A percentile compares a stretch with the other conserved stretches of the same genome.
These are phyloP conservation scores for Isatis lusitanica DNA, from an alignment of 441 rosid species.

Conservation along the genomic window DNA sequence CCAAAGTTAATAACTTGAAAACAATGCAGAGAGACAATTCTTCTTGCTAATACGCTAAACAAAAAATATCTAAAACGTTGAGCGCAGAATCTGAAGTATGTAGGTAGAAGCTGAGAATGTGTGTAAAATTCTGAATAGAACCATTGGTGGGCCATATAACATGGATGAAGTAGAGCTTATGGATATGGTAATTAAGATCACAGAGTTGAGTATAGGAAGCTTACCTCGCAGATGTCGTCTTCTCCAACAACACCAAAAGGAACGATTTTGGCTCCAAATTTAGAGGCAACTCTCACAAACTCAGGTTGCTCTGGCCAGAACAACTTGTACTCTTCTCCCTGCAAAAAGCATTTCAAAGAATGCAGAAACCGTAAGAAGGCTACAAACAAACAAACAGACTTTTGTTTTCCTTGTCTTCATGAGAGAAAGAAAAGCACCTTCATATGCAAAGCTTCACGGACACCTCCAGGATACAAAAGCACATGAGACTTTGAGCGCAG, in stretches of 20 bases:
- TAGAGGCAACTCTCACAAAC: constrained; percentile 73
- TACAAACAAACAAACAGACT: background rate
- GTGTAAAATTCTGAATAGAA: too few relatives aligned
- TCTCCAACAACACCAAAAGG: constrained; percentile 81
- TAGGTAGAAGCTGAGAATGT: background rate
- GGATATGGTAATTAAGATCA: background rate
- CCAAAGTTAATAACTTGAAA: background rate
- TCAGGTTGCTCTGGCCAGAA: constrained; percentile 69
- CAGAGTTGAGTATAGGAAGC: background rate
- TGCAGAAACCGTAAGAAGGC: background rate
- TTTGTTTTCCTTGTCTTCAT: background rate
- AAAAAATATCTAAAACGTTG: background rate
- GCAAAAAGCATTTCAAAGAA: background rate
- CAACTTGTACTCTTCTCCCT: constrained; percentile 71
- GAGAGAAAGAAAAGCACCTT: constrained; percentile 43
- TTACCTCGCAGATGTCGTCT: constrained; percentile 65
- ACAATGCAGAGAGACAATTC: background rate
- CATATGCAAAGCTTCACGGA: constrained; percentile 71
- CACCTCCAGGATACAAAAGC: constrained; percentile 69
- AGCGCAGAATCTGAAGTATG: background rate
- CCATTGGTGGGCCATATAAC: background rate
- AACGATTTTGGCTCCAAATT: constrained; percentile 70
- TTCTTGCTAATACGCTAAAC: background rate
- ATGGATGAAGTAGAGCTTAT: background rate
- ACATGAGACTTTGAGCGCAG: constrained; percentile 57